Evolutionary conservation across 2,329 filamentous ascomycete species (phyloP).

Genomic region (Lachnellula occidentalis): DNA sequence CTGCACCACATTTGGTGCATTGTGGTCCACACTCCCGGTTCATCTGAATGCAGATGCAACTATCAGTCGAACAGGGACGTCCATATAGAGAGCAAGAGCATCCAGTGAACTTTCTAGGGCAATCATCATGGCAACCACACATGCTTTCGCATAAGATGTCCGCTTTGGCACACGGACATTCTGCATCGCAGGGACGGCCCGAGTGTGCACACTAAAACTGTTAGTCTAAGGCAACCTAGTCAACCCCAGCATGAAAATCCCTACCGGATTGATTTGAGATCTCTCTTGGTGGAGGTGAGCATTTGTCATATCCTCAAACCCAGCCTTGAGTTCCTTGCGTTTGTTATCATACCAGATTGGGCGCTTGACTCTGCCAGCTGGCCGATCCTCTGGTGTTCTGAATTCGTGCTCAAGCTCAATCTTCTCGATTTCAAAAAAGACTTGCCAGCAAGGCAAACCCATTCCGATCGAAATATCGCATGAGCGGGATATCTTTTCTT

Average conservation of each 20-base stretch:
- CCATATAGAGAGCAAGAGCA: constrained; percentile 59
- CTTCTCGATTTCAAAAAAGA: constrained; percentile 17
- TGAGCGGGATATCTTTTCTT: constrained; percentile 11
- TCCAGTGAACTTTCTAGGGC: constrained; percentile 60
- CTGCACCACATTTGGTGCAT: constrained; percentile 65
- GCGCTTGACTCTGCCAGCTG: constrained; percentile 3
- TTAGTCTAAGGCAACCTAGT: constrained; percentile 38
- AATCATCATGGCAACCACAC: constrained; percentile 59
- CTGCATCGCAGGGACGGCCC: constrained; percentile 52
- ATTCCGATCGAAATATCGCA: constrained; percentile 23
- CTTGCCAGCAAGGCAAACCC: constrained; percentile 24
- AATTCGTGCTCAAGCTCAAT: constrained; percentile 3
- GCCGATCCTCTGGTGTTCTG: background rate
- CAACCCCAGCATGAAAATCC: constrained; percentile 44
- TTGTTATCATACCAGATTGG: constrained; percentile 29
- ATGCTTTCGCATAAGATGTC: constrained; percentile 67
- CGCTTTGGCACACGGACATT: constrained; percentile 57
- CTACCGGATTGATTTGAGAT: constrained; percentile 40
- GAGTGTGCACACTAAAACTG: constrained; percentile 58
- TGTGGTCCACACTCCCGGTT: constrained; percentile 78
- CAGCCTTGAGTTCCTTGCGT: constrained; percentile 16
- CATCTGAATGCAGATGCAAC: constrained; percentile 66
- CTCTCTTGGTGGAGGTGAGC: constrained; percentile 28
- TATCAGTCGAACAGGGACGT: constrained; percentile 51
- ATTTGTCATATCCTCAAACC: constrained; percentile 22